Evolutionary conservation across 2,329 filamentous ascomycete genomes (phyloP), one percentile per base, ranked within the genome.

Genomic region (Dichotomopilus funicola): DNA sequence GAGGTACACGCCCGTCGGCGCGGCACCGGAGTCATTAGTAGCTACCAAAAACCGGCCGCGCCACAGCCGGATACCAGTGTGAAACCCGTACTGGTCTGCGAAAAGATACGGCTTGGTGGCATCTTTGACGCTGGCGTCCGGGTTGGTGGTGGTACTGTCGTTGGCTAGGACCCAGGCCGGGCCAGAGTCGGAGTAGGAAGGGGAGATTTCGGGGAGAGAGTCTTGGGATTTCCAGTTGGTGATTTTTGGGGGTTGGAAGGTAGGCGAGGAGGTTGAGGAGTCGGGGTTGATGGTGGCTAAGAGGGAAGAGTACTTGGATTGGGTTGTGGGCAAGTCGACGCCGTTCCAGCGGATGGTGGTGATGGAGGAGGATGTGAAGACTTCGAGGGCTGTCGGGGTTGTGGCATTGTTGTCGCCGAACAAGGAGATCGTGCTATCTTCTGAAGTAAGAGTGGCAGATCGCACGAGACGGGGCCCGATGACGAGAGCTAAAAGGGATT

Each of bases 21-120:
- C 8, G 5, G 11, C 12, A 27, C 19, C 19, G 27, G 31, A 10
- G 46, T 42, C 33, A 12, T 19, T n/a, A 2, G 31, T 0, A 4
- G 27, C 4, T 2, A 5, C 3, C 12, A 45, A 9, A 38, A 54
- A 54, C 8, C 10, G 13, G 13, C 38, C 52, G 33, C 52, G 52
- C 45, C 45, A 54, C 13, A 54, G 52, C 33, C 38, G 52, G 33
- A 43, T 44, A 45, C 52, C 52, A 19, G 52, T 54, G 52, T 54
- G 52, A 42, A 54, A 54, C 8, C 46, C 46, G 46, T 54, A 44
- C 2, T 34, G n/a, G 40, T 49, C 38, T n/a, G 52, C 52, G 40
- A 43, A 49, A 34, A 54, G 45, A 13, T 7, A 36, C 10, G 38
- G 37, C 10, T 2, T 43, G 38, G 38, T 43, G 37, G 31, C 44